Evolutionary conservation across 805 yeast genomes (phyloP), one percentile per base, ranked within the genome.

Genomic region (Ogataea pilisensis): DNA sequence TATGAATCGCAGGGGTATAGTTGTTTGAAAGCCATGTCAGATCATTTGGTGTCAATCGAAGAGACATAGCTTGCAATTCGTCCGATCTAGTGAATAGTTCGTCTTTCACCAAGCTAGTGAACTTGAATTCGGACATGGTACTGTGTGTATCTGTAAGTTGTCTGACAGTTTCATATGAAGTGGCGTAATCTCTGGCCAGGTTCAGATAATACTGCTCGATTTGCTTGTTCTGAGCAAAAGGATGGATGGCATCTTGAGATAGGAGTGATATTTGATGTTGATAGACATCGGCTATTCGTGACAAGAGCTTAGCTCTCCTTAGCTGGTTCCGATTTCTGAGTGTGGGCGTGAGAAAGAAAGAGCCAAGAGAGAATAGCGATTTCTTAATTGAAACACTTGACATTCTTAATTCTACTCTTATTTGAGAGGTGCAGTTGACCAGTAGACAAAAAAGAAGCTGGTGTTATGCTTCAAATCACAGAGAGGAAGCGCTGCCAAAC

Each of bases 1-100:
- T 5, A 35, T 59, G 57, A 11, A 58, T 48, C 5, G 32, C 9
- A 8, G 31, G 20, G 3, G 49, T 39, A 28, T 59, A 59, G 39
- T 52, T 35, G 5, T 37, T 18, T 27, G 50, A 47, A 9, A 59
- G 41, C 46, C 52, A 46, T 16, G 18, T 19, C 7, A 54, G 34
- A 37, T 59, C 59, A 2, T 35, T 17, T 16, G 45, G 25, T 1
- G 44, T 43, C 12, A 46, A 40, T 33, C 31, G 26, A 12, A 47
- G 38, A 8, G 55, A 46, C 7, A 46, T 45, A 21, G 34, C 40
- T 9, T 49, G 47, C 22, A 50, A 38, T 34, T 50, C 55, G 30
- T 48, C 55, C 1, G 55, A 48, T 32, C 44, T 42, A 5, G 12
- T 24, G 31, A 37, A 46, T 19, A 50, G 44, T 29, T 50, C 55